Percentiles rank a stretch among this genome's conserved stretches.
Conservation (phyloP, 768 basidiomycete genomes). For the Mycena vulgaris region DNA sequence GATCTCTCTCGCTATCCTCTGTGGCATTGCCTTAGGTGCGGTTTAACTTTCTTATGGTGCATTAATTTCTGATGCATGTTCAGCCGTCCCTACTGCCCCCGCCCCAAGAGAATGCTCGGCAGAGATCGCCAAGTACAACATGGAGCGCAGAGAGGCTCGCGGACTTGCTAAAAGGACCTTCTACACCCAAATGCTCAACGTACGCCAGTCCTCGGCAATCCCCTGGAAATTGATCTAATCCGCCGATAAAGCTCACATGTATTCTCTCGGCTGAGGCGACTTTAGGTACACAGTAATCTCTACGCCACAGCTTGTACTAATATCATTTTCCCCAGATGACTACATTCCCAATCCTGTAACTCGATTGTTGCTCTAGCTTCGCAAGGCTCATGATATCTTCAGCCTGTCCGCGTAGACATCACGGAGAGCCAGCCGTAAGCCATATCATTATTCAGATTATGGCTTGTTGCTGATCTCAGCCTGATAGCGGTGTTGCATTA, state of each 20-base stretch:
- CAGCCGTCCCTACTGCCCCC: slow-evolving; percentile 30
- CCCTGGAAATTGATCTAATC: background rate
- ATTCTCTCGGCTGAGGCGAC: slow-evolving; percentile 41
- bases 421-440: slow-evolving; percentile 48
- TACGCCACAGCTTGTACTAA: background rate
- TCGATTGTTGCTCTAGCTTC: background rate
- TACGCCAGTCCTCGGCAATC: slow-evolving; percentile 9
- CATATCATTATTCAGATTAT: background rate
- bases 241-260: slow-evolving; percentile 40
- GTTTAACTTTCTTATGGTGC: background rate
- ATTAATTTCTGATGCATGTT: background rate
- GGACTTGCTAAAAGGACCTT: slow-evolving; percentile 40
- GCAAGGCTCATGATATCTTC: background rate
- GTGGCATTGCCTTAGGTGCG: slow-evolving; percentile 37
- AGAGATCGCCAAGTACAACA: slow-evolving; percentile 33
- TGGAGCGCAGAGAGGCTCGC: slow-evolving; percentile 36
- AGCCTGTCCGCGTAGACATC: slow-evolving; percentile 47
- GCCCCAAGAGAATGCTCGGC: slow-evolving; percentile 41
- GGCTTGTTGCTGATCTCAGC: background rate
- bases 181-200: slow-evolving; percentile 42
- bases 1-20: slow-evolving; percentile 32
- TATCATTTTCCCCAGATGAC: slow-evolving; percentile 17
- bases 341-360: slow-evolving; percentile 39
- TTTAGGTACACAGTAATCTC: slow-evolving; percentile 20
- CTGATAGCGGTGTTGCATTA: slow-evolving; percentile 52